phyloP scores from a whole-genome alignment of 1,139 yeast species.

The Hanseniaspora sp. region DNA sequence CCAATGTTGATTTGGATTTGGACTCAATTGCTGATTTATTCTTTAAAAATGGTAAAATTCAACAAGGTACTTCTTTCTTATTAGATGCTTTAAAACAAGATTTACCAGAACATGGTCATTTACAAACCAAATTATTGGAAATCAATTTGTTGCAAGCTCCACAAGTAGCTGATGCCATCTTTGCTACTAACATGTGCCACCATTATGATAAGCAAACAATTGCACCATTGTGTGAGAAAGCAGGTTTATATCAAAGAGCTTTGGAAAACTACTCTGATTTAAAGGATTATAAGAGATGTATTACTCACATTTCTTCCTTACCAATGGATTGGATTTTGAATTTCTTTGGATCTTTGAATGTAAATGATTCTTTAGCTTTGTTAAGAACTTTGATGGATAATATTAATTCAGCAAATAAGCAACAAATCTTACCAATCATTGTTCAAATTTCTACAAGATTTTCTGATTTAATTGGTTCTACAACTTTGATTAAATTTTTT shows the following conservation, averaged over 20 bases:
- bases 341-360: conserved; percentile 87
- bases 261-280: conserved; percentile 90
- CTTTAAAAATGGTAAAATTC: conserved; percentile 86
- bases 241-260: conserved; percentile 89
- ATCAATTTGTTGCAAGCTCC: conserved; percentile 92
- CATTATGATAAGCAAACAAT: conserved; percentile 90
- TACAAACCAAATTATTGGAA: conserved; percentile 90
- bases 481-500: conserved; percentile 72
- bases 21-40: conserved; percentile 89
- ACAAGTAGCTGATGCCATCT: conserved; percentile 97
- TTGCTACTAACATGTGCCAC: conserved; percentile 90
- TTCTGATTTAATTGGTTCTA: conserved; percentile 84
- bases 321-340: conserved; percentile 90
- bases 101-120: conserved; percentile 87
- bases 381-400: conserved; percentile 68
- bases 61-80: conserved; percentile 97
- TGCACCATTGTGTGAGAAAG: conserved; percentile 86
- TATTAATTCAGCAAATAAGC: conserved; percentile 38
- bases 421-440: conserved; percentile 78
- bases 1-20: conserved; percentile 50
- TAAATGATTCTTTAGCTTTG: conserved; percentile 84
- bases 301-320: conserved; percentile 74
- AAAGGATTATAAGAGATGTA: conserved; percentile 88
- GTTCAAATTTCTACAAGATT: conserved; percentile 95
- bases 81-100: conserved; percentile 92